Base-by-base conservation (phyloP, 495 filamentous ascomycete genomes). In the Xylaria nigripes region DNA sequence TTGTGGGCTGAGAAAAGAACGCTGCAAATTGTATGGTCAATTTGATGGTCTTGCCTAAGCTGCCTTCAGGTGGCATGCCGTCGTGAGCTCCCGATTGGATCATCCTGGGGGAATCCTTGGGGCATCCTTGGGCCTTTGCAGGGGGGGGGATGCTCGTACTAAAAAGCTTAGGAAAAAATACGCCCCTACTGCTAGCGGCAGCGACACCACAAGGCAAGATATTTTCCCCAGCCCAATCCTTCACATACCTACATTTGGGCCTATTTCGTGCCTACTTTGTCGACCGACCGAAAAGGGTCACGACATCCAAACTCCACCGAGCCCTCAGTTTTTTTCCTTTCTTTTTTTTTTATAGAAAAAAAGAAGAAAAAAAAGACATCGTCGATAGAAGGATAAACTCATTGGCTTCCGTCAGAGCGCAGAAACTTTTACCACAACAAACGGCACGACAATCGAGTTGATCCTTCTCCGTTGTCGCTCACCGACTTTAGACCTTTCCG, bases 1-100 rank as follows among this genome's bases (percentile, higher is more conserved):
- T 25, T 56, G 54, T 57, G 54, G 54, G 54, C 54, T 57, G 41
- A 51, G 43, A 25, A 36, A 40, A 5, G 13, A 46, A 57, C 42
- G 32, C 41, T 25, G 54, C 38, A 16, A 38, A 27, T 29, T 23
- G 47, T 43, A 36, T 51, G 54, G 54, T 24, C 54, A 51, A 47
- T 51, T 45, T 38, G 30, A 47, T 40, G 54, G 54, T 41, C 54
- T 51, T 41, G 29, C n/a, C n/a, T n/a, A n/a, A n/a, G n/a, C n/a
- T n/a, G n/a, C 41, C 5, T 57, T 51, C 54, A 57, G 54, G 54
- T 32, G 40, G 54, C 54, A 57, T 50, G 41, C 16, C 22, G 6
- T 9, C 36, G 18, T 8, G 4, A 5, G 9, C 54, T 41, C 54
- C 54, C 54, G 54, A 57, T 57, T 57, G 54, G 54, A 21, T 15